phyloP scores from a whole-genome alignment of 768 basidiomycete genomes.

The Termitomyces sp. region DNA sequence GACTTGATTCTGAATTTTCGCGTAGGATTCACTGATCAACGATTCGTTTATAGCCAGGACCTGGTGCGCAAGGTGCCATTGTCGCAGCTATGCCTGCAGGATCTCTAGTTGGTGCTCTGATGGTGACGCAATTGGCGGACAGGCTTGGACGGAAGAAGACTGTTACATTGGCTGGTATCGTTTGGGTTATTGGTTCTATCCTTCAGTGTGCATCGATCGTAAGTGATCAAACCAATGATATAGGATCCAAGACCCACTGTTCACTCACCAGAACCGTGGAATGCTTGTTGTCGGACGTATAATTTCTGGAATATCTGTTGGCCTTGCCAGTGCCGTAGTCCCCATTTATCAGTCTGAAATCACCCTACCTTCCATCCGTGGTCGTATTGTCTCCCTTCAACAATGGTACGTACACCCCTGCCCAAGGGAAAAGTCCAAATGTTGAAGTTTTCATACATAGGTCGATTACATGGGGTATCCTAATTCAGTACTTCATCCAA shows the following conservation, averaged over 20 bases:
- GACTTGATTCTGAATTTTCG: not conserved
- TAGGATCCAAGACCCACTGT: not conserved
- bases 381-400: conserved; percentile 70
- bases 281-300: conserved; percentile 72
- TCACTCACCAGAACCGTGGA: conserved; percentile 48
- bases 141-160: conserved; percentile 60
- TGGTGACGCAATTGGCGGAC: conserved; percentile 62
- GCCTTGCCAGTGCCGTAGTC: conserved; percentile 60
- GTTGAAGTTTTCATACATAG: conserved; percentile 9
- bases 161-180: conserved; percentile 58
- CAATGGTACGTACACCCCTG: conserved; percentile 44
- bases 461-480: conserved; percentile 75
- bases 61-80: conserved; percentile 63
- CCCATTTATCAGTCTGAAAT: conserved; percentile 76
- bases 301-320: conserved; percentile 64
- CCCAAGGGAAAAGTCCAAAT: not conserved
- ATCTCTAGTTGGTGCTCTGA: conserved; percentile 61
- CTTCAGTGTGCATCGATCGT: conserved; percentile 61
- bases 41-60: conserved; percentile 32
- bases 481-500: conserved; percentile 71
- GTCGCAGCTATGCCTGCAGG: conserved; percentile 79
- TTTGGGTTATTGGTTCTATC: conserved; percentile 71
- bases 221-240: conserved; percentile 8
- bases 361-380: conserved; percentile 66
- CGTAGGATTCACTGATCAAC: not conserved